Percentiles rank a stretch among this genome's conserved stretches.
Evolutionary conservation across 176 grass and related monocot genomes (phyloP).

Genomic region (Luzula sylvatica): DNA sequence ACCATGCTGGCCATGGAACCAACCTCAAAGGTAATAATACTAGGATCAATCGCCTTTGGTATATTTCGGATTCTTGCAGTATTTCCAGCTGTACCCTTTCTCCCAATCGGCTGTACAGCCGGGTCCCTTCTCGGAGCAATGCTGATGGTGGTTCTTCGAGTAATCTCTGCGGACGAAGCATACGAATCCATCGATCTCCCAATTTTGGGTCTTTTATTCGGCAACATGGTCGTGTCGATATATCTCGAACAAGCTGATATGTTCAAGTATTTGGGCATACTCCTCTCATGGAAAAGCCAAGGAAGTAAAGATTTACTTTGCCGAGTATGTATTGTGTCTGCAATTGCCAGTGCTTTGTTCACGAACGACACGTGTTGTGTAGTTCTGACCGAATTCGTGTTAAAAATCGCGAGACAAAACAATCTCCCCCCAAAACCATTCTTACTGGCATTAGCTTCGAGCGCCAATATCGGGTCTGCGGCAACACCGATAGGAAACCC

Average conservation of each 20-base stretch:
- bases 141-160: conserved; percentile 80
- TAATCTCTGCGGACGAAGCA: conserved; percentile 66
- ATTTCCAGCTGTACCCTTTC: conserved; percentile 83
- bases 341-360: conserved; percentile 33
- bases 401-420: conserved; percentile 90
- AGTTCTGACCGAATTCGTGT: conserved; percentile 64
- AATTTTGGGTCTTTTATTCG: conserved; percentile 84
- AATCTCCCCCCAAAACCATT: conserved; percentile 68
- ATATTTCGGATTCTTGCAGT: conserved; percentile 93
- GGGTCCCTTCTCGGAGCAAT: conserved; percentile 78
- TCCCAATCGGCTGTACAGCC: conserved; percentile 76
- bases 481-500: conserved; percentile 91
- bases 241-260: conserved; percentile 94
- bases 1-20: conserved; percentile 58
- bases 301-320: conserved; percentile 73
- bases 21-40: conserved; percentile 36
- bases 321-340: conserved; percentile 55
- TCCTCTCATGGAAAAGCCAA: conserved; percentile 65
- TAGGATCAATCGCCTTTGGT: conserved; percentile 53
- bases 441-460: conserved; percentile 63
- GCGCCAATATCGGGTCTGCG: conserved; percentile 76
- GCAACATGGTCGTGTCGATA: conserved; percentile 86
- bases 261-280: conserved; percentile 56
- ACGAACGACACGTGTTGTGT: conserved; percentile 50
- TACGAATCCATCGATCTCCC: conserved; percentile 75